A percentile compares a stretch with the other conserved stretches of the same genome.
Evolutionary conservation across 257 asterid species (phyloP).

Genomic region (Capsicum baccatum): DNA sequence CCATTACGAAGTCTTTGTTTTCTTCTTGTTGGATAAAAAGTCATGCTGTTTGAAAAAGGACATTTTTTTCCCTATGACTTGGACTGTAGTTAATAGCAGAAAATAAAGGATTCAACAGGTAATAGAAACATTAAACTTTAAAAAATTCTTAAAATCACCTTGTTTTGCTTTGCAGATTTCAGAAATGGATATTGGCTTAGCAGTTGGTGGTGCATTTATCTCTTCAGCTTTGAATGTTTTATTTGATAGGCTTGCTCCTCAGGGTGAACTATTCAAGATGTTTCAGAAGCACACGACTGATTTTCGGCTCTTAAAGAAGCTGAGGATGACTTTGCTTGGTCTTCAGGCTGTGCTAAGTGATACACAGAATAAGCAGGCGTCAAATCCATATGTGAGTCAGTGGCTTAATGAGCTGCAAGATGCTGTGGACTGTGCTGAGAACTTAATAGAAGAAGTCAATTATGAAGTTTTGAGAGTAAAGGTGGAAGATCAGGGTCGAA

Average conservation of each 20-base stretch:
- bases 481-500: not conserved
- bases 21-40: no score
- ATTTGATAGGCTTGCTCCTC: conserved; percentile 20
- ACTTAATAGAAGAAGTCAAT: conserved; percentile 23
- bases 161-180: no score
- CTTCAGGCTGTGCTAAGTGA: not conserved
- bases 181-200: not conserved
- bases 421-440: conserved; percentile 23
- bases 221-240: conserved; percentile 23
- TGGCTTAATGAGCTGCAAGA: not conserved
- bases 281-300: not conserved
- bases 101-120: no score
- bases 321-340: not conserved
- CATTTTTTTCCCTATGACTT: no score
- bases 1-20: no score
- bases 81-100: no score
- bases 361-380: conserved; percentile 5
- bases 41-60: no score
- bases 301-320: not conserved
- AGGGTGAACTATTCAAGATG: not conserved
- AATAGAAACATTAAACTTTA: not conserved
- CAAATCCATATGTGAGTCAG: not conserved
- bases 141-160: no score
- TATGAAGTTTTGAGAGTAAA: not conserved
- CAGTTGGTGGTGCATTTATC: conserved; percentile 23